These are phyloP conservation scores for Phaffia tasmanica DNA, from an alignment of 768 basidiomycete species.

Conservation along the genomic window DNA sequence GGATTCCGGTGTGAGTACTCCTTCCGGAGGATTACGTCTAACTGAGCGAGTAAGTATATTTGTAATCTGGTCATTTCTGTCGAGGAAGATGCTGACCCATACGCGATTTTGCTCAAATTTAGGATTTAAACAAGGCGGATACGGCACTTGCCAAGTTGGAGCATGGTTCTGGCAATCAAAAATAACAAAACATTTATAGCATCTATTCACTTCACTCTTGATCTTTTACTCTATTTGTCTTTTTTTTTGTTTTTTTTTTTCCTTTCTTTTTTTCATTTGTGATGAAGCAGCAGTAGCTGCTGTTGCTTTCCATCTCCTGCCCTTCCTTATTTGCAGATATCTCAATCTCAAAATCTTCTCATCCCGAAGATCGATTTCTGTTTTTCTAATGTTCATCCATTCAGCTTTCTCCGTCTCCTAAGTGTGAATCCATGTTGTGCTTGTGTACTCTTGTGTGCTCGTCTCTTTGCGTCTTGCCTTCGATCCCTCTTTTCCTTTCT, in stretches of 20 bases:
- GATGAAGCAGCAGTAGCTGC: background rate
- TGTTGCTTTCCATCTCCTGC: background rate
- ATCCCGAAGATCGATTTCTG: background rate
- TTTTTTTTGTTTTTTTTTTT: background rate
- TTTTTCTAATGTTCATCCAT: background rate
- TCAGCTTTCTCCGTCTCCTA: background rate
- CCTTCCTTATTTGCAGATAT: background rate
- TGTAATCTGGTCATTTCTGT: background rate
- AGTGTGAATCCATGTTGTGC: background rate
- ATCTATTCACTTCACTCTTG: background rate
- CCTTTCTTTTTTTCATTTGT: background rate
- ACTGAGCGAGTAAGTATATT: constrained; percentile 10
- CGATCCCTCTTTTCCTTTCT: constrained; percentile 19
- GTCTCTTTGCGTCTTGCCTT: constrained; percentile 24
- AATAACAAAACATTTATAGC: background rate
- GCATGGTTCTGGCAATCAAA: background rate
- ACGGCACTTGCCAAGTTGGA: constrained; percentile 15
- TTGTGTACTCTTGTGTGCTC: constrained; percentile 48
- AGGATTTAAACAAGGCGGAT: constrained; percentile 18
- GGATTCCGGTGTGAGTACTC: constrained; percentile 48
- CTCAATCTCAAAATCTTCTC: background rate
- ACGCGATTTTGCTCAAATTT: background rate
- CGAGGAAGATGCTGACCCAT: background rate
- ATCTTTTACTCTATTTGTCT: background rate
- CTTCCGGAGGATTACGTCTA: constrained; percentile 17